Percentiles rank a stretch among this genome's conserved stretches.
phyloP scores from a whole-genome alignment of 805 yeast species.

The Yarrowia osloensis region DNA sequence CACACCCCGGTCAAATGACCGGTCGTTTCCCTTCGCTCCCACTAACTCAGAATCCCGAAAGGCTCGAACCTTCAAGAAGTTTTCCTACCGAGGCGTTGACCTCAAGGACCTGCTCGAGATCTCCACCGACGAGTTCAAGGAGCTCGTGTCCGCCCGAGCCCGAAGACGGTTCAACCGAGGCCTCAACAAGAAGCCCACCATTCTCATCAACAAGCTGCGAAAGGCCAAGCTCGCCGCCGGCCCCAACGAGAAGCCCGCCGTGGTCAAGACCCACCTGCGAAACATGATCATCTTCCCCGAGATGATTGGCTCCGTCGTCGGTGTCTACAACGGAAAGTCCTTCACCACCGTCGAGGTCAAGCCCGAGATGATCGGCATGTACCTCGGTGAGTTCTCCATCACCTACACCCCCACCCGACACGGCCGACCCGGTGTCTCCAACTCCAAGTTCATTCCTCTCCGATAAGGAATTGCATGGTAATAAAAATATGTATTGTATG shows the following conservation, averaged over 20 bases:
- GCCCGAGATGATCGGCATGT: constrained; percentile 99
- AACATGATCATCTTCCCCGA: constrained; percentile 98
- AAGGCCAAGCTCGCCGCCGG: constrained; percentile 83
- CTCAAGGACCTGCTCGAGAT: constrained; percentile 89
- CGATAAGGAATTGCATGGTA: constrained; percentile 43
- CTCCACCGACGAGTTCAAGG: constrained; percentile 95
- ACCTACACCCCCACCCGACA: constrained; percentile 99
- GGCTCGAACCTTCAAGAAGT: constrained; percentile 91
- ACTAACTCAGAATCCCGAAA: constrained; percentile 42
- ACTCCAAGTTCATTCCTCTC: constrained; percentile 77
- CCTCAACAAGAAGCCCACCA: constrained; percentile 91
- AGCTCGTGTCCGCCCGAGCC: constrained; percentile 96
- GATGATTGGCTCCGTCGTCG: constrained; percentile 98
- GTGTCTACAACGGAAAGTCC: constrained; percentile 99
- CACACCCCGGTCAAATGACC: too few relatives aligned
- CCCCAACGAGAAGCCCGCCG: constrained; percentile 93
- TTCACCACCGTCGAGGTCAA: constrained; percentile 98
- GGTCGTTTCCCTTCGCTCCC: too few relatives aligned
- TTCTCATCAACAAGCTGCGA: constrained; percentile 95
- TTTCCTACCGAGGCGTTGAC: constrained; percentile 99
- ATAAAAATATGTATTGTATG: constrained; percentile 27
- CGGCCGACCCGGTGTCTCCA: constrained; percentile 88
- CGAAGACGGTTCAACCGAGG: constrained; percentile 99
- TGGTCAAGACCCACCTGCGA: constrained; percentile 99
- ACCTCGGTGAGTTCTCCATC: constrained; percentile 99